Percentiles rank a stretch among this genome's conserved stretches.
phyloP scores from a whole-genome alignment of 805 yeast species.

The Ogataea nakhonphanomensis region DNA sequence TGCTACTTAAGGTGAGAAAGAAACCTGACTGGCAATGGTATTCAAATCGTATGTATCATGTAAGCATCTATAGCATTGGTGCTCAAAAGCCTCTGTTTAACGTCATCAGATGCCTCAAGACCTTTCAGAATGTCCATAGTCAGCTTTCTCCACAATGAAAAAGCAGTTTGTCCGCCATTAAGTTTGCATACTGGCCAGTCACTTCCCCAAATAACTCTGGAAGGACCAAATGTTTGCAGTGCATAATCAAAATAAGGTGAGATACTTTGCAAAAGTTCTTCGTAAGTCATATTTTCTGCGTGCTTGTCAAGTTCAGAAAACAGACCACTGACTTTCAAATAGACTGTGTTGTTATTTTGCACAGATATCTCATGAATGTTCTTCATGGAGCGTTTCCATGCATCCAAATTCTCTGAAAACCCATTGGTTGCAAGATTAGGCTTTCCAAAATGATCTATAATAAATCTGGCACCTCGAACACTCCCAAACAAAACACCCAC shows the following conservation, averaged over 20 bases:
- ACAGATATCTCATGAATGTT: slow-evolving; percentile 11
- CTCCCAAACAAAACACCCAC: slow-evolving; percentile 28
- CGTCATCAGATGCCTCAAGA: slow-evolving; percentile 1
- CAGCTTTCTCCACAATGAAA: not conserved
- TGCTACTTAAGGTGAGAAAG: not conserved
- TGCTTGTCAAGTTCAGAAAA: slow-evolving; percentile 10
- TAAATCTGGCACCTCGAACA: slow-evolving; percentile 30
- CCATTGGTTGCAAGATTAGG: slow-evolving; percentile 31
- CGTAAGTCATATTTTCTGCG: slow-evolving; percentile 1
- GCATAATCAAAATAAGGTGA: slow-evolving; percentile 35
- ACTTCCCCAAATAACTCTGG: slow-evolving; percentile 1
- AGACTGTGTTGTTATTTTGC: slow-evolving; percentile 5
- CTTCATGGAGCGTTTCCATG: slow-evolving; percentile 26
- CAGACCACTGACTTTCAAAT: slow-evolving; percentile 14
- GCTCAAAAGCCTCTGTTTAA: not conserved
- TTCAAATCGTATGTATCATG: not conserved
- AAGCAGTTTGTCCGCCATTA: not conserved
- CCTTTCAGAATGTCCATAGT: not conserved
- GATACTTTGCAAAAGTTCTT: slow-evolving; percentile 16
- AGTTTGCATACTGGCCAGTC: slow-evolving; percentile 1
- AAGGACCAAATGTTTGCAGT: slow-evolving; percentile 45
- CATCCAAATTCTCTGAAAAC: slow-evolving; percentile 8
- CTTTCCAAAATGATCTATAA: slow-evolving; percentile 43
- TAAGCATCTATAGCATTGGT: not conserved
- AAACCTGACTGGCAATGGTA: not conserved